These are phyloP conservation scores for Picea abies DNA, from an alignment of 83 land plant genomes.

Conservation along the genomic window DNA sequence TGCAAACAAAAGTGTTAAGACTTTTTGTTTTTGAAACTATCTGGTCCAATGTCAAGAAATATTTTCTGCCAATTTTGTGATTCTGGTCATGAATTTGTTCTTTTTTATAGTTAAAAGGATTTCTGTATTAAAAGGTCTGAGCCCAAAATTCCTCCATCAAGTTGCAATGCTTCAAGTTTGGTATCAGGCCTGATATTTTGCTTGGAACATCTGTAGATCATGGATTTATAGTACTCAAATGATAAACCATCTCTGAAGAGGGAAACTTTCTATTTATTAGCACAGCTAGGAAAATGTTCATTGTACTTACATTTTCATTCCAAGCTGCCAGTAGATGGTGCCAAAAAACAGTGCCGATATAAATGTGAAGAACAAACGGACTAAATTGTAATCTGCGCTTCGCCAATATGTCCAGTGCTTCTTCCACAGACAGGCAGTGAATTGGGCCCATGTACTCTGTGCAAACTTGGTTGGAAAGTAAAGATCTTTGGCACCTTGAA, in stretches of 20 bases:
- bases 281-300: background rate
- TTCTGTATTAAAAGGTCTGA: too few relatives aligned
- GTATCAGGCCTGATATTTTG: too few relatives aligned
- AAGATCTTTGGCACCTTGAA: constrained; percentile 32
- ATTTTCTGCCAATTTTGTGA: too few relatives aligned
- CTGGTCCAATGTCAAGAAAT: background rate
- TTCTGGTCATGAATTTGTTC: too few relatives aligned
- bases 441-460: constrained; percentile 33
- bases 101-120: too few relatives aligned
- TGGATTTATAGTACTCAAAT: too few relatives aligned
- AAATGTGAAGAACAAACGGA: constrained; percentile 17
- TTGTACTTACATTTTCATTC: background rate
- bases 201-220: too few relatives aligned
- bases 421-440: constrained; percentile 53
- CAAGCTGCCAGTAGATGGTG: constrained; percentile 12
- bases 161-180: too few relatives aligned
- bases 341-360: constrained; percentile 23
- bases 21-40: background rate
- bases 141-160: too few relatives aligned
- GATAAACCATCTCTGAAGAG: background rate
- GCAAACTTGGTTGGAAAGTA: constrained; percentile 34
- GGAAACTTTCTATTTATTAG: too few relatives aligned
- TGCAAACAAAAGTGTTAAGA: background rate
- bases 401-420: constrained; percentile 46
- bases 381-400: constrained; percentile 38